Evolutionary conservation across 257 asterid species (phyloP), one percentile per base, ranked within the genome.

Genomic region (Petunia secreta): DNA sequence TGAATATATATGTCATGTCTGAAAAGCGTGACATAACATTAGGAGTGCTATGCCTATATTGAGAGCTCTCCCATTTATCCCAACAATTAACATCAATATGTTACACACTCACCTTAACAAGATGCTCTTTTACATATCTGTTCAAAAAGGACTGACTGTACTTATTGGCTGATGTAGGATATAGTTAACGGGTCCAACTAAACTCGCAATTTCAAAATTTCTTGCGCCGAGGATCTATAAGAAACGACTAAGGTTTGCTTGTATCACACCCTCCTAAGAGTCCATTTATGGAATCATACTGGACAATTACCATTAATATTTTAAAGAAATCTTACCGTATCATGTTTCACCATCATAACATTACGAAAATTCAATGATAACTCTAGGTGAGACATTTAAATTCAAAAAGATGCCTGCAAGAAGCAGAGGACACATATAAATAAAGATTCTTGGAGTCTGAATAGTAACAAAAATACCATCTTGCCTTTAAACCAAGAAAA

Each of bases 31-130:
- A 68, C 87, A 79, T 53, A 77, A 62, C 77, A 53, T 60, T 73
- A 63, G 62, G 38, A 14, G 15, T 52, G 57, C 57, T 2, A 52
- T 52, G 9, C 3, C 57, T 52, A 52, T 13, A 10, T 10, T 52
- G 84, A 78, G 57, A 58, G 75, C 79, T 77, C 83, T 65, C 13
- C 52, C 3, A 65, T 65, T 71, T 48, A 71, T 48, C 11, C 77
- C 88, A 84, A 83, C 91, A 83, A 77, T 64, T 81, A 75, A 80
- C 88, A 87, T 88, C 86, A 89, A 74, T 83, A 80, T 88, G 89
- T 87, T 86, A 84, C 87, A 74, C 83, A 25, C 79, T 52, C 88
- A 80, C 83, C 75, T 39, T 64, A 75, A 67, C 85, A 85, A 65
- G 25, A 53, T 52, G 16, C 25, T 16, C 41, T 44, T 44, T 68